Evolutionary conservation across 2,329 filamentous ascomycete genomes (phyloP), one percentile per base, ranked within the genome.

Genomic region (Colletotrichum lentis): DNA sequence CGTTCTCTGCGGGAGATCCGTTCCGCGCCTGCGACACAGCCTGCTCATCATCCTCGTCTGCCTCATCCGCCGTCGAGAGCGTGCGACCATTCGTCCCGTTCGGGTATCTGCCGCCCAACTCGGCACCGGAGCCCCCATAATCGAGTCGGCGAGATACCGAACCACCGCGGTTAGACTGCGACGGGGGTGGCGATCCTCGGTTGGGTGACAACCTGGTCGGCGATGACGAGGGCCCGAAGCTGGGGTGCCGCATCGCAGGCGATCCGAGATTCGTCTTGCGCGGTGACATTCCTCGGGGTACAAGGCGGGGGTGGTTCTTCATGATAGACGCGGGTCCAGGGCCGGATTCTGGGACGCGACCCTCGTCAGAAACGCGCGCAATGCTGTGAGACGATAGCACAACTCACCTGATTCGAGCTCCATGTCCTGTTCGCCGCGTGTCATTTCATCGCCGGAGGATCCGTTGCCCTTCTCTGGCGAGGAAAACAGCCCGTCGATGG

Each of bases 401-500:
- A 71, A 70, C 78, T 75, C 76, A 87, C 80, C 85, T 47, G 81
- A 79, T 62, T 79, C 84, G 64, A 86, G 81, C 27, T 85, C 84
- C 84, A 87, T 86, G 49, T 85, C 84, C 72, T 84, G 75, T 72
- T 84, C 74, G 71, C 82, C 74, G 18, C 50, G 46, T 73, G 46
- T 78, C 70, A 31, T 74, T 14, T 78, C 76, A 11, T 75, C 73
- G n/a, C 76, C 74, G 58, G 71, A 50, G 5, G 67, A 66, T 43
- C 24, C 22, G 10, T 31, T 37, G 70, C 53, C 71, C 74, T 90
- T 91, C 72, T 88, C 86, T 16, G 94, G 94, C 22, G 94, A 97
- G 10, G 94, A 97, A 79, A 97, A 97, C 72, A 98, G 88, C 72
- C 88, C 88, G 43, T 95, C 92, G 67, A 97, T 86, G 43, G 92